Evolutionary conservation across 2,329 filamentous ascomycete species (phyloP).

Genomic region (Stachybotrys chlorohalonatus): DNA sequence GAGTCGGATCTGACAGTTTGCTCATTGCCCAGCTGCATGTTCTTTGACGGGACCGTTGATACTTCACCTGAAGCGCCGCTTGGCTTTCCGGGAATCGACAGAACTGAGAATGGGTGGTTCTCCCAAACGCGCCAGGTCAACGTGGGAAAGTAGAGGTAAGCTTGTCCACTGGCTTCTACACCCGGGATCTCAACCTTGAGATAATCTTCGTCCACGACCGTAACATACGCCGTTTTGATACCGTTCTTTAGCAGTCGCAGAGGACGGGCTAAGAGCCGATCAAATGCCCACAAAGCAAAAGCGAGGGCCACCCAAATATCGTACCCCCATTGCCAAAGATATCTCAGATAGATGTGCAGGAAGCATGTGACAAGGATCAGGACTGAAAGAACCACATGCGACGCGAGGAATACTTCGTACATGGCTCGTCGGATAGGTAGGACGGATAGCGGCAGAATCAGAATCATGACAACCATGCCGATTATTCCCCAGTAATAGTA

Average conservation of each 20-base stretch:
- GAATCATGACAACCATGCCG: conserved; percentile 19
- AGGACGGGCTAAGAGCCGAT: conserved; percentile 8
- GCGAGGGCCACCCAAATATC: conserved; percentile 19
- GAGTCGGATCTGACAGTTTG: background rate
- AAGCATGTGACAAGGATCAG: conserved; percentile 30
- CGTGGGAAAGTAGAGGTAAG: conserved; percentile 17
- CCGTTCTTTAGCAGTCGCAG: conserved; percentile 8
- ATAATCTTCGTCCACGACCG: conserved; percentile 12
- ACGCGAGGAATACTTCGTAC: conserved; percentile 34
- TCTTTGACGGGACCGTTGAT: background rate
- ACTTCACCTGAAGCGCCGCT: background rate
- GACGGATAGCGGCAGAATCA: conserved; percentile 20
- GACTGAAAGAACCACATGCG: conserved; percentile 29
- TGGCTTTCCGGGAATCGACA: background rate
- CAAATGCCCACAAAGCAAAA: conserved; percentile 15
- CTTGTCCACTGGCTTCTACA: conserved; percentile 12
- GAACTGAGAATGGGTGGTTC: conserved; percentile 19
- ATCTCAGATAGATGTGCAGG: conserved; percentile 27
- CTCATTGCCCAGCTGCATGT: background rate
- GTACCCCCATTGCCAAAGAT: conserved; percentile 31
- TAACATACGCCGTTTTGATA: conserved; percentile 10
- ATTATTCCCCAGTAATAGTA: conserved; percentile 32
- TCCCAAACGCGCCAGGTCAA: conserved; percentile 18
- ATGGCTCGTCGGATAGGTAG: conserved; percentile 24
- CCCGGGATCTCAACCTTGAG: conserved; percentile 14